These are phyloP conservation scores for Chenopodium quinoa DNA, from an alignment of 148 eudicot genomes.

Conservation along the genomic window DNA sequence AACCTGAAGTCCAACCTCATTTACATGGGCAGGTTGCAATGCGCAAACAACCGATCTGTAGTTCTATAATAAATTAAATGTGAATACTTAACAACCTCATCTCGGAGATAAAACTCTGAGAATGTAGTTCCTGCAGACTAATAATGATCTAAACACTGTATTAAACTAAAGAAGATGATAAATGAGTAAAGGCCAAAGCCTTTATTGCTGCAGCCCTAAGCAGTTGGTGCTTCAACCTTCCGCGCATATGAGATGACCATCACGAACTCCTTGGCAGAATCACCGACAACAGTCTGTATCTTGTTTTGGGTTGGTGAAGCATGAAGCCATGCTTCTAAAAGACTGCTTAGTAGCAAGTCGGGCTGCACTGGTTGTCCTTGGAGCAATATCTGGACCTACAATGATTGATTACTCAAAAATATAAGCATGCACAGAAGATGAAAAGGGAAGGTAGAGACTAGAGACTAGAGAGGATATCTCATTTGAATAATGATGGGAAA, in stretches of 20 bases:
- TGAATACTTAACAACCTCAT: constrained; percentile 2
- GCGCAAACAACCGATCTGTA: constrained; percentile 23
- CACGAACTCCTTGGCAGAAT: constrained; percentile 72
- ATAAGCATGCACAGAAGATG: not conserved
- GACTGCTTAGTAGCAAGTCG: constrained; percentile 46
- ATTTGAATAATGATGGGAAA: not conserved
- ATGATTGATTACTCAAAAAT: not conserved
- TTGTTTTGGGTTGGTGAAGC: constrained; percentile 37
- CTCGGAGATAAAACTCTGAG: not conserved
- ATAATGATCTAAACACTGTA: not conserved
- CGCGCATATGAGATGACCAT: constrained; percentile 66
- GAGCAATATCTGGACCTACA: constrained; percentile 69
- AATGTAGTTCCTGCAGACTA: constrained; percentile 16
- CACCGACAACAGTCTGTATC: constrained; percentile 48
- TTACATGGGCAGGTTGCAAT: constrained; percentile 13
- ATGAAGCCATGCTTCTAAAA: constrained; percentile 67
- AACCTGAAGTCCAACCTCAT: constrained; percentile 6
- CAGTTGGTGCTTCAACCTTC: constrained; percentile 20
- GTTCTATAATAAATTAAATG: constrained; percentile 5
- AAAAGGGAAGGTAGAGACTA: not conserved
- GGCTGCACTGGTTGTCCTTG: constrained; percentile 70
- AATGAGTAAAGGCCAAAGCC: not conserved
- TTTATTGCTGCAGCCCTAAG: constrained; percentile 9
- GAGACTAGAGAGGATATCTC: not conserved
- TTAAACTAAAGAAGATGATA: constrained; percentile 18